Evolutionary conservation across 1,284 basidiomycete species (phyloP).

Genomic region (Puccinia novopanici): DNA sequence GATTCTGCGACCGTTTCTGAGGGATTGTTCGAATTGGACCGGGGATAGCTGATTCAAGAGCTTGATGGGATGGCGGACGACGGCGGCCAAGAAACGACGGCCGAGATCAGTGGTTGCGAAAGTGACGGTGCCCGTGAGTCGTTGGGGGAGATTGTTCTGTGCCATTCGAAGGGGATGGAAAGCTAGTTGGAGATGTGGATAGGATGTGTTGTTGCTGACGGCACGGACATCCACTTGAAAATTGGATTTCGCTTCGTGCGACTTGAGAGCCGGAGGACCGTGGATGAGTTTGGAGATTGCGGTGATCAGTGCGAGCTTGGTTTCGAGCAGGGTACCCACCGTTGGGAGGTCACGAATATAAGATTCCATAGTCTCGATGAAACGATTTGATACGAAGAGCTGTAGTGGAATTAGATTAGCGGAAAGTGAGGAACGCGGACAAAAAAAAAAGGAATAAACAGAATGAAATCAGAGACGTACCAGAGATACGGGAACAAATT

Average conservation of each 20-base stretch:
- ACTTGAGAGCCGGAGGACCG: background rate
- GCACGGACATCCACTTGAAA: slow-evolving; percentile 16
- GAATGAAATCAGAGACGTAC: no score
- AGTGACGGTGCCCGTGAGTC: slow-evolving; percentile 11
- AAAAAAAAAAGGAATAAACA: background rate
- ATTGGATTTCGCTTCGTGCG: slow-evolving; percentile 20
- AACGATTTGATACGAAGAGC: background rate
- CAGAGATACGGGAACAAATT: no score
- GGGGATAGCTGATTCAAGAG: slow-evolving; percentile 2
- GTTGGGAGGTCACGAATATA: background rate
- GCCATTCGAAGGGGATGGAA: background rate
- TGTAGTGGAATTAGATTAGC: no score
- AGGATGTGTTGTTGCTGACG: background rate
- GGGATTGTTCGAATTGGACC: slow-evolving; percentile 12
- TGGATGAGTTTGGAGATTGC: slow-evolving; percentile 12
- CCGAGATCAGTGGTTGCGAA: slow-evolving; percentile 2
- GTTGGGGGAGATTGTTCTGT: background rate
- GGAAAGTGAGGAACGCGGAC: background rate
- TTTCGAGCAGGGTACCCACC: slow-evolving; percentile 9
- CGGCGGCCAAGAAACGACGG: slow-evolving; percentile 6
- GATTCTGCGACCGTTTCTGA: background rate
- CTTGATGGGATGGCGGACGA: slow-evolving; percentile 2
- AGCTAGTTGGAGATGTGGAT: background rate
- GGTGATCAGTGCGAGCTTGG: slow-evolving; percentile 5
- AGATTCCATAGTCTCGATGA: background rate